These are phyloP conservation scores for Coemansia sp. DNA, from an alignment of 371 early-diverging fungal species.

Conservation along the genomic window DNA sequence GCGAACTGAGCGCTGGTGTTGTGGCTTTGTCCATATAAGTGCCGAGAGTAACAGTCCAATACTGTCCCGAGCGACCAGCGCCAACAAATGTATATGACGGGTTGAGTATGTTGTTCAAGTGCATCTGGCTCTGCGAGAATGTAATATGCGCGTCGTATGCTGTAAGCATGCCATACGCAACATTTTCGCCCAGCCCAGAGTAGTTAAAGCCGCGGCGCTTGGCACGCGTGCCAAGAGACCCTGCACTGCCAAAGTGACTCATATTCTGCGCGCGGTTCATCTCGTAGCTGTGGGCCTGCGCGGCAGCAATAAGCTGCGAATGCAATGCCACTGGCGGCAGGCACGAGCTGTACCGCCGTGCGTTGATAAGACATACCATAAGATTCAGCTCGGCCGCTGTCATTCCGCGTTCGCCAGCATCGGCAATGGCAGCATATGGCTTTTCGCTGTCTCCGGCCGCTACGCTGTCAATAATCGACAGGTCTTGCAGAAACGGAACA, in stretches of 20 bases:
- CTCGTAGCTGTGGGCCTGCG: conserved; percentile 47
- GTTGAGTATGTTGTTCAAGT: conserved; percentile 33
- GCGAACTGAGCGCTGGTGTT: conserved; percentile 16
- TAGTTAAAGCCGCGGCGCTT: conserved; percentile 34
- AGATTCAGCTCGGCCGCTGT: conserved; percentile 38
- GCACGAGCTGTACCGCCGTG: conserved; percentile 38
- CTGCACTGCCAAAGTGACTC: conserved; percentile 25
- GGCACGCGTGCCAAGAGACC: conserved; percentile 15
- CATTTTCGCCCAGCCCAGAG: conserved; percentile 23
- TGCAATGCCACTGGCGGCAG: conserved; percentile 38
- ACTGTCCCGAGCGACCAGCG: conserved; percentile 46
- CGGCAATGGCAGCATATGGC: conserved; percentile 23
- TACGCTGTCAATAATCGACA: conserved; percentile 13
- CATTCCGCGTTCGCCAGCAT: conserved; percentile 26
- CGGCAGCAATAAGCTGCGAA: conserved; percentile 28
- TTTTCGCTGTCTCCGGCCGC: conserved; percentile 13
- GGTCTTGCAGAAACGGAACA: conserved; percentile 26
- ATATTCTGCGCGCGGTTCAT: conserved; percentile 41
- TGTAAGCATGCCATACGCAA: conserved; percentile 12
- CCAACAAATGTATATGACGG: conserved; percentile 19
- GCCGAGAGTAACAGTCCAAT: conserved; percentile 34
- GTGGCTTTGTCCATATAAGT: conserved; percentile 3
- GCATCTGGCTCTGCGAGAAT: conserved; percentile 27
- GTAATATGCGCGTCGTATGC: conserved; percentile 10
- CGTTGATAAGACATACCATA: conserved; percentile 34